Evolutionary conservation across 2,329 filamentous ascomycete species (phyloP).

Genomic region (Hymenoscyphus repandus): DNA sequence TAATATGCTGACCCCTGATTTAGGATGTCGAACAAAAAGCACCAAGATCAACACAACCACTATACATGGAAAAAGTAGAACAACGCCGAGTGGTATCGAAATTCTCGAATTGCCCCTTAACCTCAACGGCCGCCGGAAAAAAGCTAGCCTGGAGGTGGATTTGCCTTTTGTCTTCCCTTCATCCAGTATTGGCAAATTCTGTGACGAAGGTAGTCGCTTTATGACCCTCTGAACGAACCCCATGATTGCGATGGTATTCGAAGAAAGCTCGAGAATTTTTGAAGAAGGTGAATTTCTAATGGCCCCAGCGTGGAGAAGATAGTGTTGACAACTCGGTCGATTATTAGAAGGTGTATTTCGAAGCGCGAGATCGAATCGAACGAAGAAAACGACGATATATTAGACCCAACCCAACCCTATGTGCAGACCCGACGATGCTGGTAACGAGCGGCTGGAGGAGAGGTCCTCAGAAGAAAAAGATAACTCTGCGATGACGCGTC

Average conservation of each 20-base stretch:
- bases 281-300: constrained; percentile 22
- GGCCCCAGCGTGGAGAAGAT: constrained; percentile 9
- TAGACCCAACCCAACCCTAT: constrained; percentile 16
- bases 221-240: constrained; percentile 47
- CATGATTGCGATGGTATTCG: constrained; percentile 33
- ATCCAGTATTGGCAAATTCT: constrained; percentile 39
- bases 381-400: neutral
- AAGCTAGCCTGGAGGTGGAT: constrained; percentile 54
- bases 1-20: constrained; percentile 73
- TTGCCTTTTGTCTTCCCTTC: constrained; percentile 37
- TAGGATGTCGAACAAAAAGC: constrained; percentile 83
- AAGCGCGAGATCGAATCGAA: constrained; percentile 25
- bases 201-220: constrained; percentile 44
- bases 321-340: constrained; percentile 10
- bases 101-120: constrained; percentile 87
- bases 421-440: constrained; percentile 15
- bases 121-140: constrained; percentile 81
- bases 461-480: constrained; percentile 25
- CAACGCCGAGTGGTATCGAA: constrained; percentile 86
- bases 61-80: constrained; percentile 86
- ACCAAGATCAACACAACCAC: constrained; percentile 87
- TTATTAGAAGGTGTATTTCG: constrained; percentile 25
- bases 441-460: constrained; percentile 31
- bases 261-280: constrained; percentile 19
- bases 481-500: constrained; percentile 28